Evolutionary conservation across 1,139 yeast genomes (phyloP), one percentile per base, ranked within the genome.

Genomic region (Ashbya aceris): DNA sequence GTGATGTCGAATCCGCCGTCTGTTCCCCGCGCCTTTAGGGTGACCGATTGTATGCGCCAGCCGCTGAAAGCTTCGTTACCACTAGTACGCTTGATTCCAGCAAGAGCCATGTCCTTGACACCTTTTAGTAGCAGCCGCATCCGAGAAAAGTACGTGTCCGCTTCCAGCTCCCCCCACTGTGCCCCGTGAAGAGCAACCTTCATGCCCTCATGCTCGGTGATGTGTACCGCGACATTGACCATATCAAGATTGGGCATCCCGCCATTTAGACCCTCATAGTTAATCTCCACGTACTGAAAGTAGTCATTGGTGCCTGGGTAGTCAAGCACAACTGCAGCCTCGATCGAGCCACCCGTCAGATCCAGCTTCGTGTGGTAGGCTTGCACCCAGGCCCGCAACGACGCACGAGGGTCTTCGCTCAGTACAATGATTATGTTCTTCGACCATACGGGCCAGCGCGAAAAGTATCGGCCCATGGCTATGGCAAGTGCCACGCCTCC

Each of bases 51-150:
- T 45, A 93, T 84, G 60, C 93, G 83, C 95, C 96, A 91, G 2
- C 97, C 97, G 40, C 94, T 82, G 60, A 91, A 91, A 9, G 89
- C 86, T 58, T 89, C 96, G 51, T 87, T 79, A 3, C 96, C 95
- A 40, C 77, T 71, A 1, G 72, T 61, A 10, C 69, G 67, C 11
- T 71, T 72, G n/a, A 56, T 44, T 1, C 97, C 97, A 0, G 95
- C 74, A 8, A 79, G 59, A 1, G 89, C 76, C 56, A 86, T 77
- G 38, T 74, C 74, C 44, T 73, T 63, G 28, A 91, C 74, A 0
- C 96, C 94, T 33, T 71, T 67, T 12, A 76, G 49, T 45, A 93
- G 61, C 0, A 84, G 76, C 38, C 68, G 66, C 30, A 84, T 68
- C 48, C 96, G 70, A 13, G 77, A 67, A 51, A 54, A 56, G 44